phyloP scores from a whole-genome alignment of 805 yeast species.

The Starmera amethionina region DNA sequence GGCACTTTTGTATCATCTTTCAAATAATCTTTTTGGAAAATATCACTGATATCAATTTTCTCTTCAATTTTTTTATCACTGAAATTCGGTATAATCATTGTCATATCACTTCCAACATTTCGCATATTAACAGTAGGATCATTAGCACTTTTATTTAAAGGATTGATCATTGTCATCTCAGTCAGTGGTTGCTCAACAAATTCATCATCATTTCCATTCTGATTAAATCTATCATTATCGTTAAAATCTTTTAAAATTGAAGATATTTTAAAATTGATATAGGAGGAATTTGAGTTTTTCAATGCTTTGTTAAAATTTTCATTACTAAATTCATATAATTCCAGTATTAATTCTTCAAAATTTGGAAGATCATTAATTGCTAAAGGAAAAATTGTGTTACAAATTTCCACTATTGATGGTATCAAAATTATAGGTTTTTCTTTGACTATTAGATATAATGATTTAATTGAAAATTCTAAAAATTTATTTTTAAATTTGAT shows the following conservation, averaged over 20 bases:
- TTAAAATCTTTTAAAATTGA: conserved; percentile 17
- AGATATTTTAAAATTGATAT: conserved; percentile 12
- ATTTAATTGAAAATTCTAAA: conserved; percentile 10
- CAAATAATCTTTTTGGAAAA: conserved; percentile 2
- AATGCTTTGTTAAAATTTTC: conserved; percentile 3
- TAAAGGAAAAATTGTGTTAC: conserved; percentile 13
- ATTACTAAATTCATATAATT: conserved; percentile 6
- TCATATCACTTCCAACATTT: conserved; percentile 22
- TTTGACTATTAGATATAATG: conserved; percentile 12
- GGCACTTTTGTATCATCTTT: conserved; percentile 3
- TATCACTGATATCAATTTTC: conserved; percentile 13
- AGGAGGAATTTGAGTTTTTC: conserved; percentile 5
- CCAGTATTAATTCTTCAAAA: conserved; percentile 14
- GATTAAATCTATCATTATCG: conserved; percentile 7
- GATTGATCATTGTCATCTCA: conserved; percentile 22
- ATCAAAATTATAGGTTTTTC: conserved; percentile 1
- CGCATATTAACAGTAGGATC: conserved; percentile 9
- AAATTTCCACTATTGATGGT: conserved; percentile 1
- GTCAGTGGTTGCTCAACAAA: conserved; percentile 11
- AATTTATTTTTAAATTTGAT: conserved; percentile 12
- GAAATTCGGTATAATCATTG: conserved; percentile 26
- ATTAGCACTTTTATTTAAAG: conserved; percentile 5
- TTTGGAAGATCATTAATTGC: conserved; percentile 17
- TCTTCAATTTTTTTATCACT: conserved; percentile 1
- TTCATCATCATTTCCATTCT: conserved; percentile 1